These are phyloP conservation scores for Glycyrrhiza uralensis DNA, from an alignment of 306 rosid genomes.

Conservation along the genomic window DNA sequence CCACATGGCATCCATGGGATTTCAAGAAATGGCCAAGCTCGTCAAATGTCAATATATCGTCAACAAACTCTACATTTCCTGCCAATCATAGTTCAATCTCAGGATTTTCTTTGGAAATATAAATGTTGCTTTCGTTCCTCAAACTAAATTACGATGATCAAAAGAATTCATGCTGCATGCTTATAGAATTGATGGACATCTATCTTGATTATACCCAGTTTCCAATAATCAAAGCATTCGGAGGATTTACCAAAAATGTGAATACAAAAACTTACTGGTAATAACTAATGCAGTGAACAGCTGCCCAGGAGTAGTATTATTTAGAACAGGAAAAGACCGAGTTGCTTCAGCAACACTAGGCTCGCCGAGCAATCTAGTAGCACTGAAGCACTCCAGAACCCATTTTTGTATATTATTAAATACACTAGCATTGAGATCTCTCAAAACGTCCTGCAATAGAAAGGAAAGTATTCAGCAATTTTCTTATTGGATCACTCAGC, in stretches of 20 bases:
- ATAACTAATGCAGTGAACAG: conserved; percentile 68
- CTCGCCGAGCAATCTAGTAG: conserved; percentile 43
- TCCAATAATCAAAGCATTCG: conserved; percentile 13
- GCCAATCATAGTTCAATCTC: conserved; percentile 35
- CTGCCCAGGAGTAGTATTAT: conserved; percentile 36
- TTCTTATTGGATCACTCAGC: background rate
- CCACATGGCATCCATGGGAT: conserved; percentile 83
- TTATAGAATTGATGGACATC: background rate
- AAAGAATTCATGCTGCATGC: conserved; percentile 8
- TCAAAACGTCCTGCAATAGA: conserved; percentile 57
- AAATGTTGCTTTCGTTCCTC: background rate
- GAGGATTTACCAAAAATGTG: background rate
- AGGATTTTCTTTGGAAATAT: background rate
- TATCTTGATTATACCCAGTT: background rate
- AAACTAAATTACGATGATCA: background rate
- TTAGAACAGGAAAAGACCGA: conserved; percentile 56
- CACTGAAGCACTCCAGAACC: conserved; percentile 57
- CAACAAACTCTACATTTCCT: conserved; percentile 93
- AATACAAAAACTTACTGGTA: conserved; percentile 55
- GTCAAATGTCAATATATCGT: conserved; percentile 74
- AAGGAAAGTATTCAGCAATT: background rate
- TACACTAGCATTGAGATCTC: conserved; percentile 53
- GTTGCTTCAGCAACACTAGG: conserved; percentile 51
- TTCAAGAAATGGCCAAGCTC: conserved; percentile 73
- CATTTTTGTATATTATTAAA: conserved; percentile 61